Evolutionary conservation across 768 basidiomycete species (phyloP).

Genomic region (Boletales sp.): DNA sequence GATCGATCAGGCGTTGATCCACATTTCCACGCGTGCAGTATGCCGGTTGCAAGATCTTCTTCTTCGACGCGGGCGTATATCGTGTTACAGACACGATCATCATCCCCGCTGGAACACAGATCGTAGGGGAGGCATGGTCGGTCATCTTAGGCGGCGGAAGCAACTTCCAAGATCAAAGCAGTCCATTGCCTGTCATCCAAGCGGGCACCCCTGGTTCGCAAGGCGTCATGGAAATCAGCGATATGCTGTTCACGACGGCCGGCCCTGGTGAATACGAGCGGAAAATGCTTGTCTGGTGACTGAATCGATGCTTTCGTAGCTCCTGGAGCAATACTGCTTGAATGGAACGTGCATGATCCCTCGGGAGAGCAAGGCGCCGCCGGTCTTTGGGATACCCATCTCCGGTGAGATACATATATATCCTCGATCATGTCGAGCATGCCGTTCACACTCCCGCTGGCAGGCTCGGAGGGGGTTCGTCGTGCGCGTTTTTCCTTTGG

Average conservation of each 20-base stretch:
- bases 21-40: slow-evolving; percentile 39
- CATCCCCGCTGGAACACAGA: slow-evolving; percentile 44
- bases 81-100: slow-evolving; percentile 42
- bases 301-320: slow-evolving; percentile 17
- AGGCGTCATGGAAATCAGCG: slow-evolving; percentile 60
- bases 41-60: slow-evolving; percentile 72
- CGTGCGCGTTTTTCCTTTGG: not conserved
- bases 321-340: slow-evolving; percentile 43
- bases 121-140: slow-evolving; percentile 51
- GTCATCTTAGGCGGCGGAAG: slow-evolving; percentile 43
- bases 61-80: slow-evolving; percentile 68
- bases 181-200: slow-evolving; percentile 41
- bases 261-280: slow-evolving; percentile 36
- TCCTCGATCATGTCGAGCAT: too few species aligned
- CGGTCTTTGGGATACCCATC: slow-evolving; percentile 50
- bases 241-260: slow-evolving; percentile 57
- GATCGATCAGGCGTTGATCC: not conserved
- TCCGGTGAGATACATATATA: slow-evolving; percentile 22
- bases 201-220: slow-evolving; percentile 43
- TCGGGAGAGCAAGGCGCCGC: slow-evolving; percentile 48
- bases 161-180: slow-evolving; percentile 36
- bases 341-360: slow-evolving; percentile 62
- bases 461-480: slow-evolving; percentile 28
- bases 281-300: not conserved
- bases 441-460: not conserved